phyloP scores from a whole-genome alignment of 2,329 filamentous ascomycete genomes.

The Fusarium miscanthi region DNA sequence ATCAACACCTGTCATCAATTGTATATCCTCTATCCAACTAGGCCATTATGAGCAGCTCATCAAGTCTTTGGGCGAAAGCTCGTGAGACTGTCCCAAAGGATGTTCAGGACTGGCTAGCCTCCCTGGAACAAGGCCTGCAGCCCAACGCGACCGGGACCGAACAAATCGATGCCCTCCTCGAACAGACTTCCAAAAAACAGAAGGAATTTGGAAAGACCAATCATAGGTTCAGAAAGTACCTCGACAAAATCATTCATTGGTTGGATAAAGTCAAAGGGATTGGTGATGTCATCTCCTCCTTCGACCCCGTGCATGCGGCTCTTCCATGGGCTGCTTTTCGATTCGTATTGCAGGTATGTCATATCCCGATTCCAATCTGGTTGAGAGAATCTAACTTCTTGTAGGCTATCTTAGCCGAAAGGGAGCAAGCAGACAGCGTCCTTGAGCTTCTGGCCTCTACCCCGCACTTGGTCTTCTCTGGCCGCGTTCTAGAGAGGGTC shows the following conservation, averaged over 20 bases:
- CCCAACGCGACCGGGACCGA: rapidly evolving
- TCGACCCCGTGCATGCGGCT: rapidly evolving
- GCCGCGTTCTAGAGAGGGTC: rapidly evolving
- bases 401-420: rapidly evolving
- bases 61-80: rapidly evolving
- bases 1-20: background rate
- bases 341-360: rapidly evolving
- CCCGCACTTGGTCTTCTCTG: background rate
- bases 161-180: background rate
- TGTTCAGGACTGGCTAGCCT: background rate
- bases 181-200: rapidly evolving
- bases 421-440: rapidly evolving
- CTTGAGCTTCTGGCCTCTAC: rapidly evolving
- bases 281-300: background rate
- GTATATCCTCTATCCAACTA: background rate
- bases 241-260: rapidly evolving
- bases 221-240: rapidly evolving
- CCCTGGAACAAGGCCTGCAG: background rate
- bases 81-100: rapidly evolving
- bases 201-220: rapidly evolving
- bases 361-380: rapidly evolving
- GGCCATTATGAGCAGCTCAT: rapidly evolving
- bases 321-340: background rate
- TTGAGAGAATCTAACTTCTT: rapidly evolving
- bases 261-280: background rate